These are phyloP conservation scores for Clonostachys rhizophaga DNA, from an alignment of 2,329 filamentous ascomycete species.

Conservation along the genomic window DNA sequence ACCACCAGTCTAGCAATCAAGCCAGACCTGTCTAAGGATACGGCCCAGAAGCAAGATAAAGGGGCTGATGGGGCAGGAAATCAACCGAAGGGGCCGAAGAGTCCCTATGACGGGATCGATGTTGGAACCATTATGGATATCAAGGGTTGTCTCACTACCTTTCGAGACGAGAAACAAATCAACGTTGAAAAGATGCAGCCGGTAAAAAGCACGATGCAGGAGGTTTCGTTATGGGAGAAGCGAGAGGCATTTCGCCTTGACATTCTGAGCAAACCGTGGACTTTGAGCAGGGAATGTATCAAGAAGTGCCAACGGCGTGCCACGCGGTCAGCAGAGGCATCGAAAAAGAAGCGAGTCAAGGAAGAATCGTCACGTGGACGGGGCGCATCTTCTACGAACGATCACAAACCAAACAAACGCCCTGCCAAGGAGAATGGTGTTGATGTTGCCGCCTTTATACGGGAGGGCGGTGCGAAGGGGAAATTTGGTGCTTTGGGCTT, in stretches of 20 bases:
- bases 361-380: background rate
- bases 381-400: background rate
- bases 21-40: background rate
- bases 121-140: constrained; percentile 53
- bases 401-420: background rate
- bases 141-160: constrained; percentile 45
- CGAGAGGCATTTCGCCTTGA: constrained; percentile 40
- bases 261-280: constrained; percentile 49
- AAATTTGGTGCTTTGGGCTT: constrained; percentile 26
- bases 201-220: constrained; percentile 47
- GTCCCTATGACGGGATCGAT: constrained; percentile 27
- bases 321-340: too few relatives aligned
- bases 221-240: constrained; percentile 57
- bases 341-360: background rate
- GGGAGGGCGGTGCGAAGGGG: constrained; percentile 8
- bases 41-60: background rate
- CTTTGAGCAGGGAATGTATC: constrained; percentile 42
- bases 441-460: too few relatives aligned
- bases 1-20: too few relatives aligned
- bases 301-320: constrained; percentile 28
- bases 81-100: too few relatives aligned
- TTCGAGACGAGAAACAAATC: constrained; percentile 44
- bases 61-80: background rate
- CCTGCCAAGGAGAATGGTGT: too few relatives aligned
- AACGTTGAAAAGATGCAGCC: constrained; percentile 43